Evolutionary conservation across 306 rosid genomes (phyloP), one percentile per base, ranked within the genome.

Genomic region (Casuarina glauca): DNA sequence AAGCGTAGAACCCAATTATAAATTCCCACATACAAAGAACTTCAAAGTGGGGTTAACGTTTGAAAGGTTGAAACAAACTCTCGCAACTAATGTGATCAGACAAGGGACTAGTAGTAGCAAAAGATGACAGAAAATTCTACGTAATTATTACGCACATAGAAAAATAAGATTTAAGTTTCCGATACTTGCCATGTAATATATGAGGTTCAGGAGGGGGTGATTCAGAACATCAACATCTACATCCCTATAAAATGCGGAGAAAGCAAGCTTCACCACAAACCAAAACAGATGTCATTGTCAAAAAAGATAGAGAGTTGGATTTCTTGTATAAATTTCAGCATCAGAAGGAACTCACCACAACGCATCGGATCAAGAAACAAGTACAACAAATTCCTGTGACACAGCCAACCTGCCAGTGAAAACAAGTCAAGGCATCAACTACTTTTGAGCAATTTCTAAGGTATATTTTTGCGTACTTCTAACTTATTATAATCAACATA

Each of bases 321-420:
- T 74, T 64, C 67, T 41, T 4, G 41, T 9, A 36, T 11, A 69
- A 17, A 43, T 43, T 74, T 61, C 67, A 35, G 78, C 45, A 67
- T 45, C 76, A 57, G 73, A 78, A 72, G 72, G 49, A 75, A 80
- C 97, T 88, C 68, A 92, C 97, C 90, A 90, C 74, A 71, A 63
- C 43, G 83, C 97, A 90, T 89, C 97, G 84, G 82, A 92, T 89
- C 82, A 90, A 15, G 87, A 92, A 92, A 79, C 96, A 89, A 41
- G 89, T 76, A 81, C 90, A 92, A 62, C 97, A 92, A 52, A 92
- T 84, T 44, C 80, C 78, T 46, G 97, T 92, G 70, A 92, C 92
- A 12, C 84, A 84, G 52, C 96, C 97, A 76, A 92, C 97, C 96
- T 92, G 90, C 76, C 73, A 79, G 32, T 50, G 39, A 35, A 44